Conservation (phyloP, 768 basidiomycete species). For the Agrocybe chaxingu region DNA sequence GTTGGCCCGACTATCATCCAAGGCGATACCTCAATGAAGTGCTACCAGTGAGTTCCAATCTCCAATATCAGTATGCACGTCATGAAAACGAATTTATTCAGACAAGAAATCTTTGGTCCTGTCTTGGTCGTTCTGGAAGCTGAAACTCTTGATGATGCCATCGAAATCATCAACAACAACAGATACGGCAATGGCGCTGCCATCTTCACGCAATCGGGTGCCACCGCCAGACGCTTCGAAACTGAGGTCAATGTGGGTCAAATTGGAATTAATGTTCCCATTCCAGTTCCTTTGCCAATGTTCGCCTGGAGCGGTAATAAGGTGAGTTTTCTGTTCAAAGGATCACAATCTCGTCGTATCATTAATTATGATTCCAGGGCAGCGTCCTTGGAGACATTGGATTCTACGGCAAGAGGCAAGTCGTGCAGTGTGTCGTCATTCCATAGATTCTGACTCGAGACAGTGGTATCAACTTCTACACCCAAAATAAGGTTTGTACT, state of each 20-base stretch:
- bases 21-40: constrained; percentile 77
- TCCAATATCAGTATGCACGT: background rate
- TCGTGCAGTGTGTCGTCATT: background rate
- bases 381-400: constrained; percentile 83
- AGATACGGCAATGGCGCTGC: constrained; percentile 92
- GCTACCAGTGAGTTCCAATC: constrained; percentile 65
- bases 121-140: constrained; percentile 76
- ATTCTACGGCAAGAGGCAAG: constrained; percentile 86
- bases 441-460: constrained; percentile 2
- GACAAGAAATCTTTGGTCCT: constrained; percentile 95
- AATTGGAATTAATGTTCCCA: constrained; percentile 91
- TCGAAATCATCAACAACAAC: constrained; percentile 87
- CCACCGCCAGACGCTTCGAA: constrained; percentile 94
- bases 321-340: constrained; percentile 25
- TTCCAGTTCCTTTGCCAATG: constrained; percentile 90
- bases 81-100: constrained; percentile 23
- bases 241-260: constrained; percentile 84
- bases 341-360: constrained; percentile 1
- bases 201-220: constrained; percentile 95
- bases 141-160: constrained; percentile 85
- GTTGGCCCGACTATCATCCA: constrained; percentile 91
- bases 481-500: constrained; percentile 76
- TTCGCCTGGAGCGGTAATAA: constrained; percentile 98
- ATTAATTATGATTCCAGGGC: constrained; percentile 30
- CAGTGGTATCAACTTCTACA: constrained; percentile 93